phyloP scores from a whole-genome alignment of 129 eudicot genomes.

The Saussurea involucrata region DNA sequence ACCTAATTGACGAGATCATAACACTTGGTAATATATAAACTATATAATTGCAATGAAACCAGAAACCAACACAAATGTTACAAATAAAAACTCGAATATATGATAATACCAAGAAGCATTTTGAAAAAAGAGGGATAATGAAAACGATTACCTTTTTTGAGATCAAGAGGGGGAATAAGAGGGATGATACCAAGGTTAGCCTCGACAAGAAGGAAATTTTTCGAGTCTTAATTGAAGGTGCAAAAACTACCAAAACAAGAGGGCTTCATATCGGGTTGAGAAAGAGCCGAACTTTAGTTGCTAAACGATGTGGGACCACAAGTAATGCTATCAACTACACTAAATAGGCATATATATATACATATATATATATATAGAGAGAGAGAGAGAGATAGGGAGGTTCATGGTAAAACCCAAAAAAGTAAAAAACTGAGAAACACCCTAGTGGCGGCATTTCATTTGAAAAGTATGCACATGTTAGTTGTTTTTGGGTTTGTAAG shows the following conservation, averaged over 20 bases:
- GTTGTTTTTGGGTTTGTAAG: too few species aligned
- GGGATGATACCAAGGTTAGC: neutral
- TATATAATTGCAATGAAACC: neutral
- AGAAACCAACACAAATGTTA: neutral
- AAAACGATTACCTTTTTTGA: conserved; percentile 12
- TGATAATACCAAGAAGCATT: neutral
- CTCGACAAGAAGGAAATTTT: neutral
- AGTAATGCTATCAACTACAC: neutral
- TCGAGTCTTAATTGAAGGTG: neutral
- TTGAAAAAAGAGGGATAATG: neutral
- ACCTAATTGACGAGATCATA: too few species aligned
- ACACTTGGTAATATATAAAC: neutral
- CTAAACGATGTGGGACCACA: conserved; percentile 20
- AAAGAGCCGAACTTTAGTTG: neutral
- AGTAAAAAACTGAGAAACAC: too few species aligned
- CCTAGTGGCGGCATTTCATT: too few species aligned
- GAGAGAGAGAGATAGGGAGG: too few species aligned
- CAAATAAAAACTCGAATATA: neutral
- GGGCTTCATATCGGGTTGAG: neutral
- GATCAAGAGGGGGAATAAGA: neutral
- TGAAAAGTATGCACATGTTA: too few species aligned
- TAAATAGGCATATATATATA: neutral
- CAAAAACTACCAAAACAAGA: neutral
- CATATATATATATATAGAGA: neutral
- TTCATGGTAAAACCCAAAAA: neutral